phyloP scores from a whole-genome alignment of 192 early-diverging fungal genomes.

The Coemansia asiatica region DNA sequence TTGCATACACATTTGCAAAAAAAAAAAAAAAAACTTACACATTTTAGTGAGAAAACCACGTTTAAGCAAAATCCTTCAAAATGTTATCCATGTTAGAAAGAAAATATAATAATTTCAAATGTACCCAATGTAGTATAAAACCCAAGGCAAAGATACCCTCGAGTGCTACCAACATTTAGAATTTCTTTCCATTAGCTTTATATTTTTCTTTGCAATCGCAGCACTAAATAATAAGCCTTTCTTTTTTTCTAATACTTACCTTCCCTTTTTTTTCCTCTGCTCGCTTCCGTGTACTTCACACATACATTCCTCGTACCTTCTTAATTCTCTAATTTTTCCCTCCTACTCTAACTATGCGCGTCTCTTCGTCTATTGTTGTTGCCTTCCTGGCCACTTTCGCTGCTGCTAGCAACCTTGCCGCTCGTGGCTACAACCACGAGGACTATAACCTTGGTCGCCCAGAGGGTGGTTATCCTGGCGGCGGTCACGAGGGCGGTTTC shows the following conservation, averaged over 20 bases:
- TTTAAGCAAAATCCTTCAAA: too few species aligned
- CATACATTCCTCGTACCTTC: background rate
- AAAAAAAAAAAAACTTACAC: too few species aligned
- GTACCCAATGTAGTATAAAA: background rate
- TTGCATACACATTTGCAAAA: too few species aligned
- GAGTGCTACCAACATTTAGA: background rate
- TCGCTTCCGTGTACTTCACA: background rate
- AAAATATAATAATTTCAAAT: too few species aligned
- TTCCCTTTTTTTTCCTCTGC: background rate
- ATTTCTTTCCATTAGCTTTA: background rate
- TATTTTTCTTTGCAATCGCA: background rate
- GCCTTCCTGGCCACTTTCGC: slow-evolving; percentile 1
- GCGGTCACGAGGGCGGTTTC: background rate
- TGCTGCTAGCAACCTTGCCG: slow-evolving; percentile 7
- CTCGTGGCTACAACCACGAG: slow-evolving; percentile 2
- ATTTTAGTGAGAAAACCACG: too few species aligned
- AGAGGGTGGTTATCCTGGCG: background rate
- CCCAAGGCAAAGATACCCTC: background rate
- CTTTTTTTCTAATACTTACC: background rate
- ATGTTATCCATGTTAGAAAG: too few species aligned
- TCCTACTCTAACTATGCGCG: slow-evolving; percentile 4
- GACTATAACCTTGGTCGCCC: background rate
- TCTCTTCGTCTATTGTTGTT: slow-evolving; percentile 5
- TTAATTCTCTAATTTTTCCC: background rate
- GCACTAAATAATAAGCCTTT: slow-evolving; percentile 2